A percentile compares a stretch with the other conserved stretches of the same genome.
Conservation (phyloP, 2,329 filamentous ascomycete species). For the Cadophora sp. region DNA sequence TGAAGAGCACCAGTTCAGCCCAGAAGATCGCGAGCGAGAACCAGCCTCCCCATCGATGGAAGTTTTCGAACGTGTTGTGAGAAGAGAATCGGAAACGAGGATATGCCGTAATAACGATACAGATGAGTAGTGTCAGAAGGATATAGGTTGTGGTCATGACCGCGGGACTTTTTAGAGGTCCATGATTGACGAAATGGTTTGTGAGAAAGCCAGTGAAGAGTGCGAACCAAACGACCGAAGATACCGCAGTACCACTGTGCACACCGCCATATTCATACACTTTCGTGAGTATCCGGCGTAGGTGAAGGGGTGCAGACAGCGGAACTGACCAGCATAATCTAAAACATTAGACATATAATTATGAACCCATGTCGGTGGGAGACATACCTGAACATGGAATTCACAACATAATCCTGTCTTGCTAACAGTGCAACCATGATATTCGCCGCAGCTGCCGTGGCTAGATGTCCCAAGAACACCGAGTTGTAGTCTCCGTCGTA, state of each 20-base stretch:
- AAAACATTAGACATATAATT: background rate
- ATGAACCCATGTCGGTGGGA: background rate
- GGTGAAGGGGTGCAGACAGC: constrained; percentile 52
- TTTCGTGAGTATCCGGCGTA: constrained; percentile 56
- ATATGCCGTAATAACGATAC: constrained; percentile 56
- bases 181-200: constrained; percentile 25
- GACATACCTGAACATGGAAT: constrained; percentile 52
- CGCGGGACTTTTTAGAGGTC: constrained; percentile 12
- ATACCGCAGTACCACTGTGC: constrained; percentile 57
- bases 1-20: constrained; percentile 52
- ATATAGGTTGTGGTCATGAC: constrained; percentile 30
- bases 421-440: constrained; percentile 56
- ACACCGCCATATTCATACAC: constrained; percentile 60
- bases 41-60: constrained; percentile 64
- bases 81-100: constrained; percentile 55
- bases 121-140: constrained; percentile 53
- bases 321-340: constrained; percentile 53
- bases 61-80: constrained; percentile 62
- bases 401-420: constrained; percentile 60
- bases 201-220: constrained; percentile 45
- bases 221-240: constrained; percentile 55
- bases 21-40: constrained; percentile 57
- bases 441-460: constrained; percentile 48
- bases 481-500: constrained; percentile 13
- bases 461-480: constrained; percentile 25